These are phyloP conservation scores for Aspergillus pseudonomiae DNA, from an alignment of 2,329 filamentous ascomycete species.

Conservation along the genomic window DNA sequence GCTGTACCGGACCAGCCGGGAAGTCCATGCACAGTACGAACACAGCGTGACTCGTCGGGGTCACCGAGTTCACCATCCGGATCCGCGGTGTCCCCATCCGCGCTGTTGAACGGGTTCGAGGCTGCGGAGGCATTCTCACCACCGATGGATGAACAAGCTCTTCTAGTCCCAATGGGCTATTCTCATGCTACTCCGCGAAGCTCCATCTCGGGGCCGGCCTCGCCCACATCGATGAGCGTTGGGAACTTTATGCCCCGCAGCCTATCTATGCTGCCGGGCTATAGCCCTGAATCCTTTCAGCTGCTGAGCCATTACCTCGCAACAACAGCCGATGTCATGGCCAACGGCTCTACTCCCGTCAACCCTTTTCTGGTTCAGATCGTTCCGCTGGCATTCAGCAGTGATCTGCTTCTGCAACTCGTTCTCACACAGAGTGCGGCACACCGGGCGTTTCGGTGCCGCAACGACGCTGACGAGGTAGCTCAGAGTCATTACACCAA, in stretches of 20 bases:
- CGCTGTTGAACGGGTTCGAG: neutral
- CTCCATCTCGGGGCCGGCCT: neutral
- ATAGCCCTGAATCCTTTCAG: conserved; percentile 35
- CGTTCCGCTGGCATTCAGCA: conserved; percentile 51
- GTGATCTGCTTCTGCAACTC: conserved; percentile 50
- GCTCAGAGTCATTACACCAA: conserved; percentile 36
- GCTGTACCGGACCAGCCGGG: neutral
- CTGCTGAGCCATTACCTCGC: conserved; percentile 51
- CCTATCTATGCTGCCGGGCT: conserved; percentile 34
- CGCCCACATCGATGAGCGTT: conserved; percentile 12
- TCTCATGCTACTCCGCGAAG: neutral
- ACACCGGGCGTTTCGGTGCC: conserved; percentile 34
- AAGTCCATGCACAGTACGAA: neutral
- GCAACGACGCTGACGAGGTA: conserved; percentile 32
- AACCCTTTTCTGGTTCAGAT: conserved; percentile 53
- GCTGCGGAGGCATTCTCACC: neutral
- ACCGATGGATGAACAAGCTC: neutral
- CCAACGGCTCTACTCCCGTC: conserved; percentile 50
- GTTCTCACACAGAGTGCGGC: conserved; percentile 49
- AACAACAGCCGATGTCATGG: conserved; percentile 52
- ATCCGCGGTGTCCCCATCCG: neutral
- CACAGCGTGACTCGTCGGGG: neutral
- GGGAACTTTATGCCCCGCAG: conserved; percentile 27
- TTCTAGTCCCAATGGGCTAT: neutral
- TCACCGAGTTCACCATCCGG: neutral